These are phyloP conservation scores for Telfairia occidentalis DNA, from an alignment of 331 rosid species.

Conservation along the genomic window DNA sequence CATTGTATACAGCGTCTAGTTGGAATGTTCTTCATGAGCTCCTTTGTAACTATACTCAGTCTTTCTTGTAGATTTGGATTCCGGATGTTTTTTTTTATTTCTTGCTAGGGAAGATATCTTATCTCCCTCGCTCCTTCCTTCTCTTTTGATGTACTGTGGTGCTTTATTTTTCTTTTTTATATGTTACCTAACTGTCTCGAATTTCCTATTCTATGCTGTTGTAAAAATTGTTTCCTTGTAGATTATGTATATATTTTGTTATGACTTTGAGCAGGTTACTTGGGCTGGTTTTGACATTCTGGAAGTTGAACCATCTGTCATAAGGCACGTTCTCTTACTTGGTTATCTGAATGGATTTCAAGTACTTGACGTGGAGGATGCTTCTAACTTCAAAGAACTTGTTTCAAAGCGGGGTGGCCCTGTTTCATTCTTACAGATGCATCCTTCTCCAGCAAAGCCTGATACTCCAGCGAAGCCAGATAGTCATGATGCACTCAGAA, in stretches of 20 bases:
- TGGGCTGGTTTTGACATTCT: slow-evolving; percentile 89
- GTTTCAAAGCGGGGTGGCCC: slow-evolving; percentile 80
- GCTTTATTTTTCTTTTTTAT: not conserved
- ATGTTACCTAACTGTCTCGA: not conserved
- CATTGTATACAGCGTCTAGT: not conserved
- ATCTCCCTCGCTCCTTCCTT: not conserved
- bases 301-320: slow-evolving; percentile 42
- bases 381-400: slow-evolving; percentile 57
- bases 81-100: not conserved
- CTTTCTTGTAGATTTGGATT: not conserved
- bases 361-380: slow-evolving; percentile 77
- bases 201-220: not conserved
- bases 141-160: not conserved
- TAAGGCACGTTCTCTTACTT: slow-evolving; percentile 52
- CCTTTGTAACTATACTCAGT: not conserved
- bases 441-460: slow-evolving; percentile 47
- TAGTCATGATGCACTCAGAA: slow-evolving; percentile 45
- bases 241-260: not conserved
- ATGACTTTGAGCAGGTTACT: slow-evolving; percentile 45
- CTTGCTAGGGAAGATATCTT: not conserved
- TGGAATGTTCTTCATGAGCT: not conserved
- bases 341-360: slow-evolving; percentile 90
- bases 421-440: slow-evolving; percentile 80
- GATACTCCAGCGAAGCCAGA: slow-evolving; percentile 44
- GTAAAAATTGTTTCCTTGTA: not conserved